Evolutionary conservation across 345 rosid species (phyloP).

Genomic region (Eucalyptus erythrocorys): DNA sequence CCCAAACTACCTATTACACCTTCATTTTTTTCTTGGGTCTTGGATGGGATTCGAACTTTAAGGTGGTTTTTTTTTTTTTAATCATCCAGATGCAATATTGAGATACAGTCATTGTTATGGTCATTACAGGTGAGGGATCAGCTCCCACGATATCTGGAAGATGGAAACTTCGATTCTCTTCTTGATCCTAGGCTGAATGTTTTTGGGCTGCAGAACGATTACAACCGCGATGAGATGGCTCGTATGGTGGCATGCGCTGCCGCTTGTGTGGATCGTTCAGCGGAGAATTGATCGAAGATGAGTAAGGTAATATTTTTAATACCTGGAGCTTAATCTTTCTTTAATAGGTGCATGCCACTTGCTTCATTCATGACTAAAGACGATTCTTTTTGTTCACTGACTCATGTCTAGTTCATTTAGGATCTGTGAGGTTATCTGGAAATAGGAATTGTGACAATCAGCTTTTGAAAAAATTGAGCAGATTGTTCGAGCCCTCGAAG

Average conservation of each 20-base stretch:
- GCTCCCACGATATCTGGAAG: conserved; percentile 47
- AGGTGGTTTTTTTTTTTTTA: too few relatives aligned
- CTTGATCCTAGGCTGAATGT: too few relatives aligned
- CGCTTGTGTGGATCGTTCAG: too few relatives aligned
- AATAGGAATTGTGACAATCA: too few relatives aligned
- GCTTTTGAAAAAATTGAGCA: too few relatives aligned
- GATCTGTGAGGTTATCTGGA: too few relatives aligned
- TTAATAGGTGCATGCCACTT: too few relatives aligned
- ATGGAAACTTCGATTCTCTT: conserved; percentile 40
- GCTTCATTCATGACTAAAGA: not conserved
- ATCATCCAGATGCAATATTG: too few relatives aligned
- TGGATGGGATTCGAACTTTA: not conserved
- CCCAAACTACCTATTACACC: not conserved
- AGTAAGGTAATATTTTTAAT: not conserved
- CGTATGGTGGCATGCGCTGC: fast-evolving
- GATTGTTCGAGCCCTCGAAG: too few relatives aligned
- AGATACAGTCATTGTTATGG: too few relatives aligned
- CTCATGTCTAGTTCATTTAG: not conserved
- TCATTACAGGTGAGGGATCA: conserved; percentile 54
- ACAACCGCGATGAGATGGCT: fast-evolving
- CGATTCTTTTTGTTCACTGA: not conserved
- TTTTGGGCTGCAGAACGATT: not conserved
- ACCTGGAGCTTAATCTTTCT: not conserved
- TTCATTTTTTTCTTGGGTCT: not conserved
- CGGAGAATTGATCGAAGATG: too few relatives aligned